These are phyloP conservation scores for Alternaria brassicicola DNA, from an alignment of 2,329 filamentous ascomycete genomes.

Conservation along the genomic window DNA sequence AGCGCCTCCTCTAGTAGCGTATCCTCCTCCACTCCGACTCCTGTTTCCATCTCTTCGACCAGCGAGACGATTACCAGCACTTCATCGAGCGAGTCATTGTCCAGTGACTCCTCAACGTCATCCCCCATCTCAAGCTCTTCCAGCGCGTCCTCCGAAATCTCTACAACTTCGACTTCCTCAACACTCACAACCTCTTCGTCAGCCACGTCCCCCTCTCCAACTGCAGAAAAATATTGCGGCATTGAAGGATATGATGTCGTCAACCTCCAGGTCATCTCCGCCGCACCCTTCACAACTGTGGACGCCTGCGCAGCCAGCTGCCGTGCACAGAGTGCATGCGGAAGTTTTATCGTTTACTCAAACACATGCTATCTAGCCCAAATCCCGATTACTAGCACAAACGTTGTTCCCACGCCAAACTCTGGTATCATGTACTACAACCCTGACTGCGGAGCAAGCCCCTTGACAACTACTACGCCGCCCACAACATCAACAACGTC, in stretches of 20 bases:
- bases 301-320: background rate
- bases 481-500: background rate
- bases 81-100: background rate
- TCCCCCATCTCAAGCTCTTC: background rate
- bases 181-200: background rate
- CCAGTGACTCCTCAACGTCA: background rate
- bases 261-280: background rate
- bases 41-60: background rate
- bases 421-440: background rate
- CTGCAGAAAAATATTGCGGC: background rate
- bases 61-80: background rate
- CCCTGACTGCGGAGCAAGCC: background rate
- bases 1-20: background rate
- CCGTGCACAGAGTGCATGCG: background rate
- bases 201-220: background rate
- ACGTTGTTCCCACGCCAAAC: rapidly evolving
- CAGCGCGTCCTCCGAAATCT: background rate
- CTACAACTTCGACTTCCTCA: background rate
- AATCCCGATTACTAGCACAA: background rate
- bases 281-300: background rate
- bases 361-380: background rate
- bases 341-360: background rate
- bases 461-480: background rate
- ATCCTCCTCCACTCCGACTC: background rate
- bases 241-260: background rate